Percentiles rank a stretch among this genome's conserved stretches.
phyloP scores from a whole-genome alignment of 202 grass and related monocot genomes.

The Cymbopogon flexuosus region DNA sequence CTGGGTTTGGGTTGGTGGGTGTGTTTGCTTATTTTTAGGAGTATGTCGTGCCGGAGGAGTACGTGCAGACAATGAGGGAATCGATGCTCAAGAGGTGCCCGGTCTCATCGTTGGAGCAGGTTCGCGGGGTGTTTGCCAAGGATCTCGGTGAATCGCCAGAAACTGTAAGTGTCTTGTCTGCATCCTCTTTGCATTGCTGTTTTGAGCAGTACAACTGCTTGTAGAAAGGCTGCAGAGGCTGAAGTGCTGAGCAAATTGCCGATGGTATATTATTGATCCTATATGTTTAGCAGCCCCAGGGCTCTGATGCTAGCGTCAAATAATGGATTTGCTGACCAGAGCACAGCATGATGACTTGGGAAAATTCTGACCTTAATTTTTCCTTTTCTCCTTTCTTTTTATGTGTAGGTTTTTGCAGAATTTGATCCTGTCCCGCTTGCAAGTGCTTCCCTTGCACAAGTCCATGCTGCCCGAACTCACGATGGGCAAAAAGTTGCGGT shows the following conservation, averaged over 20 bases:
- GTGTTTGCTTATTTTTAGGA: constrained; percentile 42
- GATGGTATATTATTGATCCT: background rate
- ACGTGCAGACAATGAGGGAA: constrained; percentile 77
- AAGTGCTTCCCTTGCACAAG: constrained; percentile 97
- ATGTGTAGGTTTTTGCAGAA: constrained; percentile 80
- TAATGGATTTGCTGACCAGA: background rate
- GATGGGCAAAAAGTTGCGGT: constrained; percentile 85
- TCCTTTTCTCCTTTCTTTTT: background rate
- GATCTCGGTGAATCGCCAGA: constrained; percentile 76
- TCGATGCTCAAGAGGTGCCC: constrained; percentile 93
- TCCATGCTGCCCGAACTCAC: constrained; percentile 84
- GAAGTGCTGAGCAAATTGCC: background rate
- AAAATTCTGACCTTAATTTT: constrained; percentile 19
- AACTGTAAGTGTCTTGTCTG: constrained; percentile 40
- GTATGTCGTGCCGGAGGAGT: constrained; percentile 87
- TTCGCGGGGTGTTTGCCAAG: constrained; percentile 58
- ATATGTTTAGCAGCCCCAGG: background rate
- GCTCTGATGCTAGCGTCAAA: background rate
- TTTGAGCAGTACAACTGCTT: background rate
- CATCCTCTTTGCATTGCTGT: constrained; percentile 22
- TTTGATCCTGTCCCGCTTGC: constrained; percentile 83
- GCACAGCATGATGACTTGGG: background rate
- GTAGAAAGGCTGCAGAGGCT: background rate
- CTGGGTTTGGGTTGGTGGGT: background rate
- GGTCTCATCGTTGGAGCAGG: constrained; percentile 72